Base-by-base conservation (phyloP, 2,329 filamentous ascomycete genomes). In the Fusarium setosum region DNA sequence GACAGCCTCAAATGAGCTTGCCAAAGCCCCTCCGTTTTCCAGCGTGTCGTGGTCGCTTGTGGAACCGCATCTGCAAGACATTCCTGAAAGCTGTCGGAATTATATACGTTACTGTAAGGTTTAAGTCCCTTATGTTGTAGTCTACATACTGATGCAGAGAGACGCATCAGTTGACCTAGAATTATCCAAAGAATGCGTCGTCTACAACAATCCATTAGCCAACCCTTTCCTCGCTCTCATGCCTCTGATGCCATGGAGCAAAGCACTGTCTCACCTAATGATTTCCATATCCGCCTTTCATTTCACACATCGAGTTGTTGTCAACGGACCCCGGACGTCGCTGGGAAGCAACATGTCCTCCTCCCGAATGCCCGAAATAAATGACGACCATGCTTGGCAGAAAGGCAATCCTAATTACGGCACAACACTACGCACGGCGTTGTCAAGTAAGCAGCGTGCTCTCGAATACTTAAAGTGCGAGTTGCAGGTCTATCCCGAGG, bases 61-160 rank as follows among this genome's bases (percentile, higher is more conserved):
- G 3, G 59, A 59, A 50, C 59, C 59, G 9, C 54, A 49, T 5
- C 55, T 62, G n/a, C 59, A 62, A 32, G 59, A 59, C 29, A 18
- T 62, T 20, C 49, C 59, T 7, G 23, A 40, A 23, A 42, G 45
- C 31, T 62, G 59, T 26, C 56, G 59, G 17, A 45, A 51, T 23
- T 62, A 62, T 31, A 62, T 62, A 21, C 59, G 55, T 41, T 62
- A 59, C 26, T 62, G 59, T 62, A 29, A 38, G 55, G 6, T 9
- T 12, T n/a, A 4, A n/a, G 4, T 15, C n/a, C 13, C 13, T 23
- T 10, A 10, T 26, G 10, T 26, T 26, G 24, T 26, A 26, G 10
- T 6, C 24, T 6, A n/a, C n/a, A 26, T 26, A 10, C 20, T 35
- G 18, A 40, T 12, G 34, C 32, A 15, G 54, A 21, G 11, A 9